Conservation (phyloP, 1,139 yeast species). For the Candida sp. region DNA sequence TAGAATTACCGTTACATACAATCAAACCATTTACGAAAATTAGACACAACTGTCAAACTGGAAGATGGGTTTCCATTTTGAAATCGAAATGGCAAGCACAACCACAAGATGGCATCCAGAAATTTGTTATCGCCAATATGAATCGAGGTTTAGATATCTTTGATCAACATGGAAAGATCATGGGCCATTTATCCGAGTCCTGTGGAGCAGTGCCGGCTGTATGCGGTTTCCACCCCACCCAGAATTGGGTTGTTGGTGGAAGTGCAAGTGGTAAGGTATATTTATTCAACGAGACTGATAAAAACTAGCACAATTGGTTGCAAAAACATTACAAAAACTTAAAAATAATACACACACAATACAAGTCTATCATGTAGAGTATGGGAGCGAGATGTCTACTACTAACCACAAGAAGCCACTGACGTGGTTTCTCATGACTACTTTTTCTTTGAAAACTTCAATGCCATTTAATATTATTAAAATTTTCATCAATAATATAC, state of each 20-base stretch:
- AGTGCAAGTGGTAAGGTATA: conserved; percentile 93
- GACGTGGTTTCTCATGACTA: no score
- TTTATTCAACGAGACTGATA: conserved; percentile 37
- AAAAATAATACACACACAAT: background rate
- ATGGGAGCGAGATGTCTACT: no score
- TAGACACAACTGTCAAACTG: conserved; percentile 91
- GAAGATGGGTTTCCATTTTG: conserved; percentile 92
- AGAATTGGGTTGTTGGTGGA: conserved; percentile 92
- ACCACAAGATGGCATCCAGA: conserved; percentile 72
- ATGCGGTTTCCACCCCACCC: conserved; percentile 72
- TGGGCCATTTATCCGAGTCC: conserved; percentile 65
- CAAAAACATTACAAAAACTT: background rate
- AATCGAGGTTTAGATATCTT: conserved; percentile 81
- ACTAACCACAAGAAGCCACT: no score
- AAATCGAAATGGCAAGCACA: conserved; percentile 78
- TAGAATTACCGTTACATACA: conserved; percentile 20
- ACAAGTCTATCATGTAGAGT: no score
- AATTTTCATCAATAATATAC: conserved; percentile 2
- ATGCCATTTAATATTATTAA: conserved; percentile 1
- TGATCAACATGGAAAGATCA: conserved; percentile 67
- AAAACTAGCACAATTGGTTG: background rate
- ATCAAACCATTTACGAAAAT: conserved; percentile 59
- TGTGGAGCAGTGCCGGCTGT: conserved; percentile 95
- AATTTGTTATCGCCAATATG: conserved; percentile 93
- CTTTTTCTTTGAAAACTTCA: background rate